Conservation (phyloP, 139 green algal genomes). For the Chlamydomonas schloesseri region DNA sequence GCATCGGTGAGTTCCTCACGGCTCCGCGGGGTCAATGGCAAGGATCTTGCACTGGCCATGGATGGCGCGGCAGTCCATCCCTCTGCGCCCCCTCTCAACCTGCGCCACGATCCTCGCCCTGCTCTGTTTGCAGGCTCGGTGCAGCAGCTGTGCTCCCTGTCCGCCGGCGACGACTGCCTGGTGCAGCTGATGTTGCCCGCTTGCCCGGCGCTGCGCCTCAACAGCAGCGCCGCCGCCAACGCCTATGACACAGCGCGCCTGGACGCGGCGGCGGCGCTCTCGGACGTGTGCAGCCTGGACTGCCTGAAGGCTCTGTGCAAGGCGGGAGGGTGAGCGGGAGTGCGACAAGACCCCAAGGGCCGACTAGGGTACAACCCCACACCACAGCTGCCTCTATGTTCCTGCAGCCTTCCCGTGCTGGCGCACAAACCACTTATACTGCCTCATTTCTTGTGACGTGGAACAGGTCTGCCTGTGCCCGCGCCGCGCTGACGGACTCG, state of each 20-base stretch:
- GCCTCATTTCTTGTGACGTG: no score
- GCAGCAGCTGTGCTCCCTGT: not conserved
- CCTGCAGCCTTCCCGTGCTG: no score
- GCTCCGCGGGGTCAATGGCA: no score
- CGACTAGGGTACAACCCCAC: not conserved
- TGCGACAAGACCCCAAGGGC: no score
- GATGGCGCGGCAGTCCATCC: no score
- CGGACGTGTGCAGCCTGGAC: conserved; percentile 36
- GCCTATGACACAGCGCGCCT: not conserved
- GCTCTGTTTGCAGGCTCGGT: not conserved
- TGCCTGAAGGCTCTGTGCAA: conserved; percentile 46
- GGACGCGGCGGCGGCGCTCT: not conserved
- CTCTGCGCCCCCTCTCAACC: not conserved
- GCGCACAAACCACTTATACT: no score
- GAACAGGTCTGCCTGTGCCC: not conserved
- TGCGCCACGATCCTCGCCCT: not conserved
- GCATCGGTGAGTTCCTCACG: not conserved
- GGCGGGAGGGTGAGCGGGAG: conserved; percentile 28
- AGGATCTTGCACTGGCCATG: no score
- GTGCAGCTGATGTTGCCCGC: conserved; percentile 33
- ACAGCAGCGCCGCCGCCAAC: not conserved
- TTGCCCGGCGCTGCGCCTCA: conserved; percentile 40
- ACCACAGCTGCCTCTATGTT: no score
- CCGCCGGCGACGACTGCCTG: conserved; percentile 45
- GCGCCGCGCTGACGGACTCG: not conserved